Evolutionary conservation across 1,284 basidiomycete genomes (phyloP).

Genomic region (Amylostereum chailletii): DNA sequence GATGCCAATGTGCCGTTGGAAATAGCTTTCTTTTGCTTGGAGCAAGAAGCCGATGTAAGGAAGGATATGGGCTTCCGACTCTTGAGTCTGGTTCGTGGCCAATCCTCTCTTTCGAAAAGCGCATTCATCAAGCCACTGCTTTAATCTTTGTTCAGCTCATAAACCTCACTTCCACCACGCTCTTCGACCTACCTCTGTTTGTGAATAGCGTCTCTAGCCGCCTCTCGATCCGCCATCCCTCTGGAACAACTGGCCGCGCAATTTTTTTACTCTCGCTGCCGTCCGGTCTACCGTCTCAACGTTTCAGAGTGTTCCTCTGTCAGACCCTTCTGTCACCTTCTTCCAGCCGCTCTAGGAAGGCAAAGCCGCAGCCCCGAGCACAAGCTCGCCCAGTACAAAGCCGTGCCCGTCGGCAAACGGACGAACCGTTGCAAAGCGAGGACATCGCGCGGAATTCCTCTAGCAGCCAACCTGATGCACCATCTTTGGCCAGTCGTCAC

Average conservation of each 20-base stretch:
- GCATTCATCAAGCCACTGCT: not conserved
- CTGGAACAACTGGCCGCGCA: too few relatives aligned
- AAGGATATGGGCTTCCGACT: slow-evolving; percentile 40
- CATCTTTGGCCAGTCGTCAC: slow-evolving; percentile 11
- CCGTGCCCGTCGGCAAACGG: not conserved
- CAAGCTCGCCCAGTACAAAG: slow-evolving; percentile 9
- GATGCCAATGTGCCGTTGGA: slow-evolving; percentile 49
- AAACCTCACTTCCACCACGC: slow-evolving; percentile 38
- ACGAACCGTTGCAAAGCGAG: too few relatives aligned
- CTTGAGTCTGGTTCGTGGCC: slow-evolving; percentile 37
- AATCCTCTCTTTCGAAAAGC: slow-evolving; percentile 1
- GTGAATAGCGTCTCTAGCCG: slow-evolving; percentile 37
- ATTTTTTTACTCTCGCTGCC: too few relatives aligned
- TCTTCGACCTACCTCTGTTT: slow-evolving; percentile 42
- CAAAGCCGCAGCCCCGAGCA: slow-evolving; percentile 6
- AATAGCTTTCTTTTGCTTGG: slow-evolving; percentile 42
- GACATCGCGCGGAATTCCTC: too few relatives aligned
- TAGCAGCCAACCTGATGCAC: not conserved
- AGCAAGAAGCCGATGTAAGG: slow-evolving; percentile 31
- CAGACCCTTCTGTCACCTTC: slow-evolving; percentile 11
- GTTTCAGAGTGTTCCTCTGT: slow-evolving; percentile 30
- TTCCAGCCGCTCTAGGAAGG: not conserved
- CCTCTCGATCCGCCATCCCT: slow-evolving; percentile 13
- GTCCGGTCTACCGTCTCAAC: too few relatives aligned
- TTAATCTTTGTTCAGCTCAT: slow-evolving; percentile 33